A percentile compares a stretch with the other conserved stretches of the same genome.
These are phyloP conservation scores for Spinacia oleracea DNA, from an alignment of 179 eudicot genomes.

Conservation along the genomic window DNA sequence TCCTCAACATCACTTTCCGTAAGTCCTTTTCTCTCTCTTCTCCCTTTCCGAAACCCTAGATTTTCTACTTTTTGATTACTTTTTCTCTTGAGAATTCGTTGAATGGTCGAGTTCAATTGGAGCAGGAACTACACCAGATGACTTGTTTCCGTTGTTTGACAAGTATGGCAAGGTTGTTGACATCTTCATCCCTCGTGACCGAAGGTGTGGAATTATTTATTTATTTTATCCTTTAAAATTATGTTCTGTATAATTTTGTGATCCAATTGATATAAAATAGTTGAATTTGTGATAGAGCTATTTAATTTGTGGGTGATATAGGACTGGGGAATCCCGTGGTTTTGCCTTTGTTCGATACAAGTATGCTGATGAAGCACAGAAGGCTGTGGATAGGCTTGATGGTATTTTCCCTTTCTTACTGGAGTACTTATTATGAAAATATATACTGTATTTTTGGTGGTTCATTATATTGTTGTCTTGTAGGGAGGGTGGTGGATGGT, in stretches of 20 bases:
- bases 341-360: conserved; percentile 95
- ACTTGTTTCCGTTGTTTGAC: conserved; percentile 90
- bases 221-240: not conserved
- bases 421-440: not conserved
- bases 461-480: not conserved
- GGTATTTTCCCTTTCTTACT: conserved; percentile 36
- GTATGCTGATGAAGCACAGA: conserved; percentile 91
- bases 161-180: conserved; percentile 96
- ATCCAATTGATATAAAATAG: not conserved
- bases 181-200: conserved; percentile 86
- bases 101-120: conserved; percentile 6
- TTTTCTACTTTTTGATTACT: not conserved
- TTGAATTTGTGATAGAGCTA: not conserved
- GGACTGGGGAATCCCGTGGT: conserved; percentile 96
- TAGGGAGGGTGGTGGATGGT: conserved; percentile 93
- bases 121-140: conserved; percentile 83
- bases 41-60: not conserved
- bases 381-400: conserved; percentile 93
- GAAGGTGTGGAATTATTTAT: conserved; percentile 43
- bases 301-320: conserved; percentile 20
- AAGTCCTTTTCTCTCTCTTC: conserved; percentile 15
- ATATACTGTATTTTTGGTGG: not conserved
- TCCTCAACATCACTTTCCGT: conserved; percentile 94
- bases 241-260: not conserved
- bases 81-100: not conserved